These are phyloP conservation scores for Ulvella scutata DNA, from an alignment of 139 green algal species.

Conservation along the genomic window DNA sequence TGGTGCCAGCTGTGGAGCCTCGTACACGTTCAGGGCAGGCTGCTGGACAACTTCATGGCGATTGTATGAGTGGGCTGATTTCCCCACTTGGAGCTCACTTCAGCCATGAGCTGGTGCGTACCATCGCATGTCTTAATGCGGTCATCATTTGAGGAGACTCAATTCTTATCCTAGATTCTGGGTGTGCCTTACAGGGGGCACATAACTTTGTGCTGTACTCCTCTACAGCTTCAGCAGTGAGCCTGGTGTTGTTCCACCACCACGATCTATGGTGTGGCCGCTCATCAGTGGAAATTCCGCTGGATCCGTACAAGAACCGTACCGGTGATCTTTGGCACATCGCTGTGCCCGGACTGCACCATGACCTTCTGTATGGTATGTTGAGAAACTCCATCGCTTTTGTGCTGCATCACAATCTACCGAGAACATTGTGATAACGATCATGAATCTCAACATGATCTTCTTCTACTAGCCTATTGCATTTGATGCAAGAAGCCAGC, in stretches of 20 bases:
- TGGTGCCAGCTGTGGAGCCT: not conserved
- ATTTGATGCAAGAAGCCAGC: too few species aligned
- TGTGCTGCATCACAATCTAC: too few species aligned
- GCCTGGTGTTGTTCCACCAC: constrained; percentile 71
- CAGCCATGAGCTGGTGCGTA: not conserved
- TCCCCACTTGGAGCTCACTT: not conserved
- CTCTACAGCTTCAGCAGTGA: constrained; percentile 37
- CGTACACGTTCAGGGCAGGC: not conserved
- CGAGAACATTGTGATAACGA: too few species aligned
- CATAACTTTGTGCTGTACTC: constrained; percentile 78
- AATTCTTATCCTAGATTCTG: not conserved
- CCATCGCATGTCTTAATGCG: too few species aligned
- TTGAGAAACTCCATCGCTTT: too few species aligned
- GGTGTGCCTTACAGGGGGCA: constrained; percentile 24
- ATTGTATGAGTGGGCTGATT: not conserved
- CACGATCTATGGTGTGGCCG: constrained; percentile 44
- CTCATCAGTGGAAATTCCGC: constrained; percentile 40
- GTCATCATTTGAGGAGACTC: too few species aligned
- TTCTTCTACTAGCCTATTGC: too few species aligned
- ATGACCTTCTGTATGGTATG: constrained; percentile 54
- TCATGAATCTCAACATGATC: too few species aligned
- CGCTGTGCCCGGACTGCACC: constrained; percentile 37
- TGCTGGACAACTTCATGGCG: not conserved
- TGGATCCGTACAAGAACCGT: constrained; percentile 54
- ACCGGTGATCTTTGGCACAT: constrained; percentile 66